Evolutionary conservation across 495 filamentous ascomycete species (phyloP), one percentile per base, ranked within the genome.

Genomic region (Lasiosphaeria ovina): DNA sequence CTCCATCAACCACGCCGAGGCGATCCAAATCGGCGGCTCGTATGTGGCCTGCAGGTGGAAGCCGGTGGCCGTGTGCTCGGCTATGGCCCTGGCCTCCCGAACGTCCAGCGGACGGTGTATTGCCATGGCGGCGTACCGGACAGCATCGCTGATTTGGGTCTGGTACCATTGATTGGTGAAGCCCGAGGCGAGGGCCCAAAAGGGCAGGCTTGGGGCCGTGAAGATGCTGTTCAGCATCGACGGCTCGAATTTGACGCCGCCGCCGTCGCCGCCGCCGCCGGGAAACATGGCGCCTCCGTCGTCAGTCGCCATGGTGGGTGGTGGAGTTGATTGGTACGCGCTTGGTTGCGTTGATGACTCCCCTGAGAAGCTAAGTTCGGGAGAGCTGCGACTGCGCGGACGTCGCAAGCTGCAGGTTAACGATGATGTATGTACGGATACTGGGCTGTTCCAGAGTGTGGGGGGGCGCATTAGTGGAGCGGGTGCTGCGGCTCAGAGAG

Each of bases 61-160:
- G 24, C 24, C 24, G 24, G 24, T 24, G 24, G 24, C 24, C 24
- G 24, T 24, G 24, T 24, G 24, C 2, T 24, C 24, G 24, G 67
- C 65, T 3, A 69, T 5, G 16, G 61, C 57, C 8, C 62, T 44
- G 17, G 33, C 51, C n/a, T 65, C 63, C 31, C 36, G 34, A 14
- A 7, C 54, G 7, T 31, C 16, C 17, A 65, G 55, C 40, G 16
- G 33, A 33, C 60, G 34, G n/a, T 31, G 24, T 14, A 62, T 14
- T 5, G 58, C 2, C 3, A 48, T 24, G 17, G 60, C 36, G 4
- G 55, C 47, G 12, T 51, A 17, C 49, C 40, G 54, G 40, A 63
- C 34, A 11, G 33, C 17, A 17, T 38, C 17, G 35, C 50, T 36
- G 11, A 65, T 51, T 40, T 45, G 36, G 12, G 14, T 12, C 24